Evolutionary conservation across 495 filamentous ascomycete genomes (phyloP).

Genomic region (Podospora bellae-mahoneyi): DNA sequence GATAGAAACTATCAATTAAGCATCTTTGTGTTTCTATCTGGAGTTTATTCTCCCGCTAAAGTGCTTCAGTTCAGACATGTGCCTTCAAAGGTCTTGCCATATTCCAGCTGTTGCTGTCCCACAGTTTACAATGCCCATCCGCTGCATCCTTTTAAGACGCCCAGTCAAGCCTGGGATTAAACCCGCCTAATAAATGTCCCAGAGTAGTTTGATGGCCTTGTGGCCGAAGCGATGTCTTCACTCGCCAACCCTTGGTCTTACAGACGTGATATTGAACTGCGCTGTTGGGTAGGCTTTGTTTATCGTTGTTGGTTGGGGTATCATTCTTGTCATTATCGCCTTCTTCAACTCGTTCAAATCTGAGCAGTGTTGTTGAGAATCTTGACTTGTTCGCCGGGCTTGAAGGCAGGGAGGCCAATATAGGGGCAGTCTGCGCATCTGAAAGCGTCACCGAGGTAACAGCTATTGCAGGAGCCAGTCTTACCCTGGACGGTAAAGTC

Average conservation of each 20-base stretch:
- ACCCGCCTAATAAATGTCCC: background rate
- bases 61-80: too few species aligned
- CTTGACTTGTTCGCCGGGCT: conserved; percentile 89
- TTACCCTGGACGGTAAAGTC: conserved; percentile 97
- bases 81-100: too few species aligned
- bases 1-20: too few species aligned
- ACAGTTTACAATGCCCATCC: background rate
- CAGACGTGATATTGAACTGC: background rate
- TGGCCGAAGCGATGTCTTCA: background rate
- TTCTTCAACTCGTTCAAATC: conserved; percentile 49
- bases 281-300: background rate
- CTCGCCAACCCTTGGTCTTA: background rate
- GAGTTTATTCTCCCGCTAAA: too few species aligned
- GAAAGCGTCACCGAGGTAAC: conserved; percentile 88
- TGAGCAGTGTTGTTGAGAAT: conserved; percentile 84
- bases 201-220: background rate
- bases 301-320: background rate
- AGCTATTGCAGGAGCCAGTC: conserved; percentile 88
- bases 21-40: too few species aligned
- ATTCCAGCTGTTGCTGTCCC: too few species aligned
- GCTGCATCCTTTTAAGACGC: background rate
- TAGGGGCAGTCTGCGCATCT: conserved; percentile 78
- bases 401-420: conserved; percentile 90
- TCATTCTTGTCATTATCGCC: background rate
- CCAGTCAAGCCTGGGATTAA: background rate